Evolutionary conservation across 2,329 filamentous ascomycete genomes (phyloP), one percentile per base, ranked within the genome.

Genomic region (Paraphaeosphaeria minitans): DNA sequence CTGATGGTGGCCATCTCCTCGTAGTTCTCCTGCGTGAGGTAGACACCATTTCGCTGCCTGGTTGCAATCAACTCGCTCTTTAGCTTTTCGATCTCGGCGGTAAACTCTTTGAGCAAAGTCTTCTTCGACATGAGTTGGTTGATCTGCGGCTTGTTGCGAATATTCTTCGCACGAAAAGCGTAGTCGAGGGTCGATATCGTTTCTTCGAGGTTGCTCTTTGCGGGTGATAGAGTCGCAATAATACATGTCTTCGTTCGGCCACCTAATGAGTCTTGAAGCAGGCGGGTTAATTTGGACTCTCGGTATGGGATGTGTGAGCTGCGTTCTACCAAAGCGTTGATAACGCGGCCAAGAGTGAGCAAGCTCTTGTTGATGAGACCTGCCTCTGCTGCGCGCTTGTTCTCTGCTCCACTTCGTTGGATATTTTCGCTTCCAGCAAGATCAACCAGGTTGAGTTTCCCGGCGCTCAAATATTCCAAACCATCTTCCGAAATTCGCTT

Each of bases 131-230:
- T 87, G 72, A 92, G 86, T 50, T 92, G 91, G 77, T 98, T 99
- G 68, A 96, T 84, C 72, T 99, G 95, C 0, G 95, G 96, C 78
- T 97, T 97, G 78, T 99, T 99, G 51, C 92, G 90, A 70, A 99
- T 99, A 67, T 99, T 98, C 82, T 99, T 99, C 16, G 95, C 95
- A 48, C 95, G 87, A 79, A 98, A 98, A 12, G 95, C 96, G 73
- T 99, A 99, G 75, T 99, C 95, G 1, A 99, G 84, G 0, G 96
- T 99, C 0, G 95, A 98, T 60, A 99, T 98, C 0, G 96, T 99
- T 77, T 99, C 95, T 72, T 99, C 95, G 1, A 99, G 82, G 68
- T 98, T 99, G 77, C 89, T 93, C 77, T 95, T 96, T 8, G 93
- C 92, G 1, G 95, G 93, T 2, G 95, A 98, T 42, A 99, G 85